These are phyloP conservation scores for Bonia amplexicaulis DNA, from an alignment of 176 grass and related monocot genomes.

Conservation along the genomic window DNA sequence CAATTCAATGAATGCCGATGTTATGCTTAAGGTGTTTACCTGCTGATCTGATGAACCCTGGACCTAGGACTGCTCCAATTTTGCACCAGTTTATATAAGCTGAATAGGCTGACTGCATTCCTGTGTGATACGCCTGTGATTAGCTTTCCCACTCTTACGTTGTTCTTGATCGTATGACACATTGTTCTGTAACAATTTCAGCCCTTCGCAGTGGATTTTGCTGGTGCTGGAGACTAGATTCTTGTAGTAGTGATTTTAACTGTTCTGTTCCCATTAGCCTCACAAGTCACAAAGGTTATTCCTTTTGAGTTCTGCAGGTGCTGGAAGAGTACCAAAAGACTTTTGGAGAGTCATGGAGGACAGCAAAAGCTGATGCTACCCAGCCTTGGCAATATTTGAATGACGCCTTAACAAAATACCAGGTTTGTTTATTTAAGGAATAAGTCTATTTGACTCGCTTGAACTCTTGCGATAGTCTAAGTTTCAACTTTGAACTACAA, in stretches of 20 bases:
- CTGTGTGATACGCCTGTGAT: not conserved
- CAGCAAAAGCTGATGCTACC: constrained; percentile 33
- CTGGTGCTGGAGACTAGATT: not conserved
- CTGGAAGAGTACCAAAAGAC: constrained; percentile 82
- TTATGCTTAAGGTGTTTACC: not conserved
- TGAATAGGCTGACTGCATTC: not conserved
- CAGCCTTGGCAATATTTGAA: constrained; percentile 71
- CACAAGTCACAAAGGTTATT: not conserved
- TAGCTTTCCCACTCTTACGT: not conserved
- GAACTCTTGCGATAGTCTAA: too few relatives aligned
- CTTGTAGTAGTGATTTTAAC: not conserved
- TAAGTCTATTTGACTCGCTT: too few relatives aligned
- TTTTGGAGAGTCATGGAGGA: constrained; percentile 84
- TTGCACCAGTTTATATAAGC: not conserved
- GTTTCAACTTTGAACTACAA: too few relatives aligned
- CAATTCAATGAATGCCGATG: not conserved
- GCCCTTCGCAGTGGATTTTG: not conserved
- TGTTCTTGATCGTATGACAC: not conserved
- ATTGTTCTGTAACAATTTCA: not conserved
- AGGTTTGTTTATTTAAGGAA: constrained; percentile 32
- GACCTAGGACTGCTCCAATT: not conserved
- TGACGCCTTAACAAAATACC: constrained; percentile 74
- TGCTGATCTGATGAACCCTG: not conserved
- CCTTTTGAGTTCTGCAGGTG: constrained; percentile 28
- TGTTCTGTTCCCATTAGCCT: not conserved